phyloP scores from a whole-genome alignment of 208 protist genomes.

The Lotmaria passim region DNA sequence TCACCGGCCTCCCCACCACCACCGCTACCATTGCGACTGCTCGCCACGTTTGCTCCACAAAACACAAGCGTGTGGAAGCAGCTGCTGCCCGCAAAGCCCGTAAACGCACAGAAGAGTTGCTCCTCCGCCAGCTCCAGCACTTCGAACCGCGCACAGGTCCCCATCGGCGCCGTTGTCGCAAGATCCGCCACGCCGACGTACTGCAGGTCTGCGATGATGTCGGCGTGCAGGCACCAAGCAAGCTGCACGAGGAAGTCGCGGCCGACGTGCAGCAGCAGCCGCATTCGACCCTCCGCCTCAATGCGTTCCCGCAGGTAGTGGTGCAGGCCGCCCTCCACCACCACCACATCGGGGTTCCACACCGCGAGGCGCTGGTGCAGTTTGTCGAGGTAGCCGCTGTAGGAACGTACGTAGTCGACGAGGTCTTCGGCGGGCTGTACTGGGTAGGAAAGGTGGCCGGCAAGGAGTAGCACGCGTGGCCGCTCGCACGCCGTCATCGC shows the following conservation, averaged over 20 bases:
- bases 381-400: conserved; percentile 71
- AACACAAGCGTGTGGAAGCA: conserved; percentile 38
- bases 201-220: conserved; percentile 65
- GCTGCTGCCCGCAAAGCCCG: conserved; percentile 20
- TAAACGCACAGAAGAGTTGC: conserved; percentile 29
- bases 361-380: conserved; percentile 70
- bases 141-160: conserved; percentile 51
- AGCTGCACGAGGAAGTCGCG: conserved; percentile 42
- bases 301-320: conserved; percentile 73
- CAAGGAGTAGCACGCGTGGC: conserved; percentile 69
- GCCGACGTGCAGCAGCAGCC: conserved; percentile 67
- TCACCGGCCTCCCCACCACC: not conserved
- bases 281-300: conserved; percentile 42
- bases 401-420: conserved; percentile 61
- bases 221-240: conserved; percentile 51
- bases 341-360: conserved; percentile 70
- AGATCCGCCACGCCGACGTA: conserved; percentile 62
- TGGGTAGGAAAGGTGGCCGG: conserved; percentile 53
- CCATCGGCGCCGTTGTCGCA: conserved; percentile 38
- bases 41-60: no score
- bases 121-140: conserved; percentile 44
- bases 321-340: conserved; percentile 79
- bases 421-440: conserved; percentile 42
- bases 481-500: conserved; percentile 35
- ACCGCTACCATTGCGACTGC: not conserved